Conservation (phyloP, 2,329 filamentous ascomycete species). For the Aspergillus ustus region DNA sequence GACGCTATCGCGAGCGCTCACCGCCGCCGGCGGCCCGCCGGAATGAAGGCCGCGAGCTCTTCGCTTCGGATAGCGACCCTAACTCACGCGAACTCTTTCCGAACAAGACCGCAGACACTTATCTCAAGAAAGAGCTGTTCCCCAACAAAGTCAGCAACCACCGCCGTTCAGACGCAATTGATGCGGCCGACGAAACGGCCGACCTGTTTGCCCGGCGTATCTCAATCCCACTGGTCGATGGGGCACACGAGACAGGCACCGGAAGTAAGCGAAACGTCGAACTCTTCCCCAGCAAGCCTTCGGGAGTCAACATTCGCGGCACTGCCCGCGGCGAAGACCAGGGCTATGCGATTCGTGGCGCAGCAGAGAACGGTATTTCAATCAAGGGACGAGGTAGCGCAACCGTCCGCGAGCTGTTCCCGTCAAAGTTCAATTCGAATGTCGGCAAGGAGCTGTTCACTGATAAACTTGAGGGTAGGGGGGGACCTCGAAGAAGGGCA, state of each 20-base stretch:
- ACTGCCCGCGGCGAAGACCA: constrained; percentile 6
- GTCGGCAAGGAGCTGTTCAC: constrained; percentile 72
- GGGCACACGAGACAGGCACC: constrained; percentile 33
- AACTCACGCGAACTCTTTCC: constrained; percentile 54
- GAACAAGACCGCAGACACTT: constrained; percentile 46
- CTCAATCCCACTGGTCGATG: constrained; percentile 55
- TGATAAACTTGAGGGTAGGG: constrained; percentile 62
- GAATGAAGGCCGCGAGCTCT: constrained; percentile 62
- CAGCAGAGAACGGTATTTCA: constrained; percentile 54
- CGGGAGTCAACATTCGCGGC: constrained; percentile 12
- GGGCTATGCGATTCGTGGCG: constrained; percentile 9
- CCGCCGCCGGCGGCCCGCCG: constrained; percentile 37
- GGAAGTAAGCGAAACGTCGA: constrained; percentile 40
- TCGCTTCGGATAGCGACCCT: constrained; percentile 44
- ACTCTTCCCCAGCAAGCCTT: constrained; percentile 37
- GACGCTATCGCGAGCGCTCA: constrained; percentile 51
- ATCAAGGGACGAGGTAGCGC: constrained; percentile 71
- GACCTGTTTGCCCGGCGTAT: constrained; percentile 57
- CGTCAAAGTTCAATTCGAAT: constrained; percentile 62
- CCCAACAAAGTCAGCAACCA: constrained; percentile 54
- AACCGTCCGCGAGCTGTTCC: constrained; percentile 71
- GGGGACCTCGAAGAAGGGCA: constrained; percentile 66
- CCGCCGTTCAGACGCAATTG: constrained; percentile 56
- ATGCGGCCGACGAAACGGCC: constrained; percentile 59
- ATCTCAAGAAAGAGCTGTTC: constrained; percentile 63